These are phyloP conservation scores for Zymoseptoria ardabiliae DNA, from an alignment of 2,329 filamentous ascomycete species.

Conservation along the genomic window DNA sequence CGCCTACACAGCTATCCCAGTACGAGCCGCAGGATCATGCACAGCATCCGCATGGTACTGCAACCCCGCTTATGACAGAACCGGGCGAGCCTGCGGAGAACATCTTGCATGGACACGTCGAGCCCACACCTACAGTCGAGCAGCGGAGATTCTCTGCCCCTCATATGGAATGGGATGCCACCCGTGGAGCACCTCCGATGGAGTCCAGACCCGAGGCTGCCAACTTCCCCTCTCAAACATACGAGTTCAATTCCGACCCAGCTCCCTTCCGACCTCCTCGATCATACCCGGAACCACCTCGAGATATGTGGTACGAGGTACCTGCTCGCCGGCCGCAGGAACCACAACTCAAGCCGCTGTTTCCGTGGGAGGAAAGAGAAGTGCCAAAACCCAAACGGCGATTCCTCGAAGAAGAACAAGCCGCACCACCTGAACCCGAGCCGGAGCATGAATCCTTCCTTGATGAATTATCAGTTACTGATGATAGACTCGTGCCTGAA, in stretches of 20 bases:
- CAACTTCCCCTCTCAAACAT: constrained; percentile 71
- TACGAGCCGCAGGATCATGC: constrained; percentile 6
- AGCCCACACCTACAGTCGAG: constrained; percentile 40
- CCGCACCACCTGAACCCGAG: constrained; percentile 15
- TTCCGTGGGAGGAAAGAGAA: constrained; percentile 78
- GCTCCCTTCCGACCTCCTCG: constrained; percentile 69
- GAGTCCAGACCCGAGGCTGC: constrained; percentile 75
- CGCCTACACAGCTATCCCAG: constrained; percentile 6
- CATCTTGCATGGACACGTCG: constrained; percentile 36
- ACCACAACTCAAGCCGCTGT: constrained; percentile 58
- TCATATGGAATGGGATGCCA: constrained; percentile 55
- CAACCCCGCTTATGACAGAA: constrained; percentile 34
- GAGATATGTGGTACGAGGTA: constrained; percentile 81
- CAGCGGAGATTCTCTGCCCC: constrained; percentile 51
- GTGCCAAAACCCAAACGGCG: constrained; percentile 57
- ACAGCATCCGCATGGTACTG: constrained; percentile 3
- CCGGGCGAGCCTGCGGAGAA: constrained; percentile 37
- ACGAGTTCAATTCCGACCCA: constrained; percentile 73
- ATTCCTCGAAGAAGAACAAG: constrained; percentile 51
- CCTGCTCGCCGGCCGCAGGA: constrained; percentile 51
- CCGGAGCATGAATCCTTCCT: constrained; percentile 11
- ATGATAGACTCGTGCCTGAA: constrained; percentile 16
- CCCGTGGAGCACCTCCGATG: constrained; percentile 50
- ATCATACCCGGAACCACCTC: constrained; percentile 74
- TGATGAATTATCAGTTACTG: constrained; percentile 25